A percentile compares a stretch with the other conserved stretches of the same genome.
Conservation (phyloP, 2,329 filamentous ascomycete species). For the Diplocarpon mali region DNA sequence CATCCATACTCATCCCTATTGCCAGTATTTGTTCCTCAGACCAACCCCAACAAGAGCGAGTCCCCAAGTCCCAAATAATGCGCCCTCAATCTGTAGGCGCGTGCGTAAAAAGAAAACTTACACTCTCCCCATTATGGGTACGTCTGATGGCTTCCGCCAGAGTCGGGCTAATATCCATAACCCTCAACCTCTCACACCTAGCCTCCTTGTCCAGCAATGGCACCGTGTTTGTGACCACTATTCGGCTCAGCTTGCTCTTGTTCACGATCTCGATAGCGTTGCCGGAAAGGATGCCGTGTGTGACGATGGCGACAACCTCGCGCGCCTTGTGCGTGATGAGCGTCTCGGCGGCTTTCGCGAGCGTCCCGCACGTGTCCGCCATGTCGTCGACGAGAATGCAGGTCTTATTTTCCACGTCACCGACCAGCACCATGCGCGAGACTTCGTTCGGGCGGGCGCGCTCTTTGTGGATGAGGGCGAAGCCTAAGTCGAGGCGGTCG, state of each 20-base stretch:
- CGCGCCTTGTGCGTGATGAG: conserved; percentile 78
- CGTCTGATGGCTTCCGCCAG: conserved; percentile 59
- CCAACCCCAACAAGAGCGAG: too few species aligned
- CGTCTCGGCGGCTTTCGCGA: conserved; percentile 79
- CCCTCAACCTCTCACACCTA: conserved; percentile 68
- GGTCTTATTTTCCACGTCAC: conserved; percentile 80
- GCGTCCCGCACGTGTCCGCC: conserved; percentile 89
- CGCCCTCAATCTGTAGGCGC: conserved; percentile 38
- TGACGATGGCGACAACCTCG: conserved; percentile 89
- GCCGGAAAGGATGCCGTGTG: conserved; percentile 82
- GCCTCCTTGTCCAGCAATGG: conserved; percentile 72
- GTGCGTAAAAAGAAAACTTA: conserved; percentile 59
- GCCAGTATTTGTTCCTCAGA: too few species aligned
- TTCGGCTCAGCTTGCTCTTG: conserved; percentile 59
- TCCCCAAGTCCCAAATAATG: too few species aligned
- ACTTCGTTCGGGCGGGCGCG: conserved; percentile 85
- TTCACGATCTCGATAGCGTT: conserved; percentile 69
- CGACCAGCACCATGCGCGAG: conserved; percentile 89
- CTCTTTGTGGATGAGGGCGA: conserved; percentile 96
- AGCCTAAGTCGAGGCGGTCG: conserved; percentile 78
- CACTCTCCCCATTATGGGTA: conserved; percentile 58
- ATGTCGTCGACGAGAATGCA: conserved; percentile 97
- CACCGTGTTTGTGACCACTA: conserved; percentile 88
- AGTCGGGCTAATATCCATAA: conserved; percentile 85
- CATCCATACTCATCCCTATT: too few species aligned